Evolutionary conservation across 306 rosid species (phyloP).

Genomic region (Betula pendula): DNA sequence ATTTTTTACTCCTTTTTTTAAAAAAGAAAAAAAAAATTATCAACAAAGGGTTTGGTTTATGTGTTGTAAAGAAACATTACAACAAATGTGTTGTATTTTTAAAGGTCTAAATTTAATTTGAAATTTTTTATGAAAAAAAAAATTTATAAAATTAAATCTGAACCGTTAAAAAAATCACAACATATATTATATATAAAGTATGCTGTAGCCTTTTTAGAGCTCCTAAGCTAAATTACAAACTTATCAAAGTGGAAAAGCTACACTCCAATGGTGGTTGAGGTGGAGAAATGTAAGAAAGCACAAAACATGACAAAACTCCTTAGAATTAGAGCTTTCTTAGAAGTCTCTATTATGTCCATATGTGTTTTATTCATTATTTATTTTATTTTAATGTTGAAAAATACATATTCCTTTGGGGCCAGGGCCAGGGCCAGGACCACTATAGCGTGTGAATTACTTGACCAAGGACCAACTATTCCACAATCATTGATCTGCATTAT

Average conservation of each 20-base stretch:
- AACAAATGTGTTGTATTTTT: too few species aligned
- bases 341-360: neutral
- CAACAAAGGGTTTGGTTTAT: too few species aligned
- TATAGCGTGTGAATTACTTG: conserved; percentile 9
- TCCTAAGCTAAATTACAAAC: too few species aligned
- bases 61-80: too few species aligned
- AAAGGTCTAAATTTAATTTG: too few species aligned
- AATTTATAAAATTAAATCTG: too few species aligned
- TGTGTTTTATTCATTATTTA: neutral
- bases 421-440: neutral
- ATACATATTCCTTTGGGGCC: neutral
- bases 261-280: neutral
- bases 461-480: conserved; percentile 33
- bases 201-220: too few species aligned
- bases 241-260: neutral
- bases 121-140: too few species aligned
- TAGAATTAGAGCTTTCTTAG: neutral
- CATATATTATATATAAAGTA: too few species aligned
- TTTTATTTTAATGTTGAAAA: too few species aligned
- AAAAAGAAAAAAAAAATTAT: too few species aligned
- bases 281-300: neutral
- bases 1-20: neutral
- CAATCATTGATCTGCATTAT: conserved; percentile 26
- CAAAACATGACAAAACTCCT: neutral
- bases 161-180: too few species aligned